Percentiles rank a stretch among this genome's conserved stretches.
Evolutionary conservation across 495 filamentous ascomycete genomes (phyloP).

Genomic region (Melanomma pulvis-pyrius): DNA sequence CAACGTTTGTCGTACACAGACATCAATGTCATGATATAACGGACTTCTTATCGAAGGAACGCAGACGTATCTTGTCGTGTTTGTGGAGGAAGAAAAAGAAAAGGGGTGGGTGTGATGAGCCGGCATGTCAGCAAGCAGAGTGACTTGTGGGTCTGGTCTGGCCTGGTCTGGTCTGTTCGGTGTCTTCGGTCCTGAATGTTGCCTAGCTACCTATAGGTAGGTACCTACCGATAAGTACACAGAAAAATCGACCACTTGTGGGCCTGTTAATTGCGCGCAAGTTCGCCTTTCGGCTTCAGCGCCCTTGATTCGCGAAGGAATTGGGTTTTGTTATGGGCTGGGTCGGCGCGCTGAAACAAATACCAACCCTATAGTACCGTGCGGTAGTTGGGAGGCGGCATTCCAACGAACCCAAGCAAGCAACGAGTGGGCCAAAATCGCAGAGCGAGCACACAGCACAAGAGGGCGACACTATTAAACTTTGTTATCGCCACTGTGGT

Average conservation of each 20-base stretch:
- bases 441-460: no score
- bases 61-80: not conserved
- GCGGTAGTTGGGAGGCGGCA: no score
- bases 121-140: not conserved
- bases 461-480: no score
- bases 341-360: not conserved
- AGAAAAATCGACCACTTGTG: not conserved
- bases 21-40: not conserved
- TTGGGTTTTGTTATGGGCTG: not conserved
- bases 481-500: no score
- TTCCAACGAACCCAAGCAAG: no score
- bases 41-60: not conserved
- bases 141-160: not conserved
- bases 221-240: not conserved
- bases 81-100: not conserved
- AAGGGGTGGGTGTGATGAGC: not conserved
- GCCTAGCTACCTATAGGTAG: not conserved
- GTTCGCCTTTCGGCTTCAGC: not conserved
- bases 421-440: no score
- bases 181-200: not conserved
- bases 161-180: no score
- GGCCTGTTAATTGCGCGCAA: no score
- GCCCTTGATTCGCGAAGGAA: no score
- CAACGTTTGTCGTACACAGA: not conserved
- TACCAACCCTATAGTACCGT: not conserved